Evolutionary conservation across 371 early-diverging fungal genomes (phyloP).

Genomic region (Haplosporangium sp.): DNA sequence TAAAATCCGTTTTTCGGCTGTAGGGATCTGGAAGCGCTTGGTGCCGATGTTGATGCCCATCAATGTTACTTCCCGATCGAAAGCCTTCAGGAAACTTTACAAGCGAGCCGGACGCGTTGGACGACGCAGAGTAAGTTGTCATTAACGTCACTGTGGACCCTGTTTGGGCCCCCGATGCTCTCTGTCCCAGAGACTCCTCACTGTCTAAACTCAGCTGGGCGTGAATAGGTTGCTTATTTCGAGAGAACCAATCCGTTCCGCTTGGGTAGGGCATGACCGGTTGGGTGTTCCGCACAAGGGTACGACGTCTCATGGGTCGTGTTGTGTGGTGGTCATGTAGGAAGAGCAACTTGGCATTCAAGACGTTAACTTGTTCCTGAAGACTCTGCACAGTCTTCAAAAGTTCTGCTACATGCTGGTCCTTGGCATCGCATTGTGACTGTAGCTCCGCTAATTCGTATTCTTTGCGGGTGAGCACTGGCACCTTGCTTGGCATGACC

Average conservation of each 20-base stretch:
- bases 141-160: background rate
- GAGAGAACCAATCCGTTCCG: background rate
- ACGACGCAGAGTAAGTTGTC: background rate
- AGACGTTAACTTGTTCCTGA: slow-evolving; percentile 38
- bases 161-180: background rate
- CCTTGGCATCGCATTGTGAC: slow-evolving; percentile 41
- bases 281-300: slow-evolving; percentile 22
- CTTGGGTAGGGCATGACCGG: slow-evolving; percentile 3
- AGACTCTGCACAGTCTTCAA: slow-evolving; percentile 38
- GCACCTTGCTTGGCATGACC: slow-evolving; percentile 31
- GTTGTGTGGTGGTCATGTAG: slow-evolving; percentile 53
- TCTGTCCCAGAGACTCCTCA: background rate
- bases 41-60: background rate
- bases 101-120: background rate
- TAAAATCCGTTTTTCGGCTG: background rate
- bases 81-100: slow-evolving; percentile 16
- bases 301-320: slow-evolving; percentile 44
- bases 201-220: background rate
- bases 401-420: slow-evolving; percentile 36
- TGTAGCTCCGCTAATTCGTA: slow-evolving; percentile 42
- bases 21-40: background rate
- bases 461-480: slow-evolving; percentile 27
- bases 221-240: slow-evolving; percentile 6
- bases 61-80: background rate
- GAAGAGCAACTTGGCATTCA: slow-evolving; percentile 48